A percentile compares a stretch with the other conserved stretches of the same genome.
phyloP scores from a whole-genome alignment of 169 alveolate species.

The Ichthyophthirius multifiliis region DNA sequence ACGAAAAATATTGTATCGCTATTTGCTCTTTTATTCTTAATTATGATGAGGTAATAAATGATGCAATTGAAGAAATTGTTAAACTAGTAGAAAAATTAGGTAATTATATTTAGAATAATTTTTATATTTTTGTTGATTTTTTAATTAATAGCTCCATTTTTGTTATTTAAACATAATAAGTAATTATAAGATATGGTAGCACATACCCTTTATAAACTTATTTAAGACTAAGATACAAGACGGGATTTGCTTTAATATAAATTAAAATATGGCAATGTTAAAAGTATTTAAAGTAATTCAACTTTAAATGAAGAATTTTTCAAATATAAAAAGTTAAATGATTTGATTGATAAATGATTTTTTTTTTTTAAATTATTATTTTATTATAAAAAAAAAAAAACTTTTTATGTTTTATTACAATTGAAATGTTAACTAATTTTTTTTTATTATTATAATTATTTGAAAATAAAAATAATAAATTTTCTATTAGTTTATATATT shows the following conservation, averaged over 20 bases:
- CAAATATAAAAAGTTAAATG: not conserved
- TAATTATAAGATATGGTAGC: constrained; percentile 23
- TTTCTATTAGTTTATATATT: too few species aligned
- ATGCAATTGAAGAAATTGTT: constrained; percentile 22
- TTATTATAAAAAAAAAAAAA: too few species aligned
- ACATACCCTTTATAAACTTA: constrained; percentile 12
- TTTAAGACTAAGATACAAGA: not conserved
- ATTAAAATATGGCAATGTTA: not conserved
- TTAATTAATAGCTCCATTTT: constrained; percentile 4
- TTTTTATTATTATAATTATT: too few species aligned
- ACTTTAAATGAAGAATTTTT: constrained; percentile 1
- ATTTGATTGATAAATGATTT: not conserved
- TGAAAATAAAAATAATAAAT: too few species aligned
- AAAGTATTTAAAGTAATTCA: not conserved
- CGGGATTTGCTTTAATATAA: not conserved
- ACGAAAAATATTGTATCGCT: constrained; percentile 25
- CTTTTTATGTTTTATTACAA: too few species aligned
- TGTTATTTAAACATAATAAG: not conserved
- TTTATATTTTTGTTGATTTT: not conserved
- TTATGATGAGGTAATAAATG: constrained; percentile 4
- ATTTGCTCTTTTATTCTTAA: constrained; percentile 25
- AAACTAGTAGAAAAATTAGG: constrained; percentile 34
- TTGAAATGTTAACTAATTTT: too few species aligned
- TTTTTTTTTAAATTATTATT: too few species aligned
- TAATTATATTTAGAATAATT: not conserved